These are phyloP conservation scores for Lactarius akahatsu DNA, from an alignment of 768 basidiomycete species.

Conservation along the genomic window DNA sequence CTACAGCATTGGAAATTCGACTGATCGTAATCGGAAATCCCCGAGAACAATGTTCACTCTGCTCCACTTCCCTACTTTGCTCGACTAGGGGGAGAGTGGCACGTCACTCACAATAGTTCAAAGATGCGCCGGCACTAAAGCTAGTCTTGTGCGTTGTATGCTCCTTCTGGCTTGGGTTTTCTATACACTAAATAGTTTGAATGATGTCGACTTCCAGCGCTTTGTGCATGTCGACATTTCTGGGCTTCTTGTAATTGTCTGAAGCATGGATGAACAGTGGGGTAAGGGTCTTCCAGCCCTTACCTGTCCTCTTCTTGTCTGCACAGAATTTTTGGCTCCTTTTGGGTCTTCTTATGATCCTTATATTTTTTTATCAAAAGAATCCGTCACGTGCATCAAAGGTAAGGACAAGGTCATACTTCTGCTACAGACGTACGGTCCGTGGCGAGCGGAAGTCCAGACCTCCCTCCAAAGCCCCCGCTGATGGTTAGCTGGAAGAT, in stretches of 20 bases:
- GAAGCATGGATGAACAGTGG: background rate
- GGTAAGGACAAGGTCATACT: no score
- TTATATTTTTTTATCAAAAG: no score
- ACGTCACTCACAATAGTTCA: no score
- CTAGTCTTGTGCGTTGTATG: background rate
- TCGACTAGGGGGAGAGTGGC: no score
- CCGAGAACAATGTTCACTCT: no score
- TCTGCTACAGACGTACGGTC: background rate
- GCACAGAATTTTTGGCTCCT: background rate
- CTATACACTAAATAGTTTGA: background rate
- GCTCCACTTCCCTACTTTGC: background rate
- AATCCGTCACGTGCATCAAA: no score
- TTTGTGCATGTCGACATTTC: no score
- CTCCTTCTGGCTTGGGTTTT: background rate
- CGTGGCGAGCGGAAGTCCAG: background rate
- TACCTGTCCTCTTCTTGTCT: background rate
- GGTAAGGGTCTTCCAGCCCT: background rate
- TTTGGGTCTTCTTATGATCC: background rate
- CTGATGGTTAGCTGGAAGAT: no score
- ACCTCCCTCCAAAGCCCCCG: background rate
- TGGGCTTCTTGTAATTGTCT: slow-evolving; percentile 38
- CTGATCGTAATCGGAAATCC: background rate
- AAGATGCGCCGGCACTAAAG: no score
- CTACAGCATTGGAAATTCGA: background rate
- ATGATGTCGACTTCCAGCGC: no score